phyloP scores from a whole-genome alignment of 2,329 filamentous ascomycete species.

The Daldinia sp. region DNA sequence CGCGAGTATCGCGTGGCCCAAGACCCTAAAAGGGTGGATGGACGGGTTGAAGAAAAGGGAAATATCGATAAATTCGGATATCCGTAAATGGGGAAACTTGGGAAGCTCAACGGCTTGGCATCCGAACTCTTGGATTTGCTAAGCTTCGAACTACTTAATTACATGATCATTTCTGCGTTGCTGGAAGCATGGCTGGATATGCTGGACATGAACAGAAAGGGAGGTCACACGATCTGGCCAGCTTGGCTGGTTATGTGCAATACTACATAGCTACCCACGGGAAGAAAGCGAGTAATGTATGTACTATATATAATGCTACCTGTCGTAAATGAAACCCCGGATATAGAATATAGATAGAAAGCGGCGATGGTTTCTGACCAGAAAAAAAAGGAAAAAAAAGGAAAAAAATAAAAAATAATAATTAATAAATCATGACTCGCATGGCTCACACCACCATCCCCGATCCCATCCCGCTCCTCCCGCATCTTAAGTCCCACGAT shows the following conservation, averaged over 20 bases:
- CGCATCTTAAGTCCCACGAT: conserved; percentile 37
- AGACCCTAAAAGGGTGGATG: conserved; percentile 9
- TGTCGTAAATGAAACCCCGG: conserved; percentile 32
- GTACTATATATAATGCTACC: conserved; percentile 2
- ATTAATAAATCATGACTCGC: conserved; percentile 33
- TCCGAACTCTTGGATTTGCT: conserved; percentile 32
- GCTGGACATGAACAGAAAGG: conserved; percentile 19
- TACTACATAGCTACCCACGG: conserved; percentile 8
- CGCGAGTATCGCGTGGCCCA: conserved; percentile 20
- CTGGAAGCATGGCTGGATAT: no score
- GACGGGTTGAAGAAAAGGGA: conserved; percentile 6
- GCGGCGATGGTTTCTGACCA: conserved; percentile 29
- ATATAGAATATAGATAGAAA: conserved; percentile 34
- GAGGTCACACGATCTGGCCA: conserved; percentile 30
- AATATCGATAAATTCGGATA: conserved; percentile 26
- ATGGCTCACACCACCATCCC: conserved; percentile 18
- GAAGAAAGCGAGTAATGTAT: background rate
- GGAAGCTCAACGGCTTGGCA: conserved; percentile 28
- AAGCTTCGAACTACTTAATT: conserved; percentile 28
- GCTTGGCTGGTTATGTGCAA: conserved; percentile 23
- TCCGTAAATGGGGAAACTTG: conserved; percentile 23
- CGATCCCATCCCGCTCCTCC: conserved; percentile 32
- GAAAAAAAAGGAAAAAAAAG: conserved; percentile 11
- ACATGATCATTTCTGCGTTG: conserved; percentile 28
- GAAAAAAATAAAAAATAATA: conserved; percentile 7